Percentiles rank a stretch among this genome's conserved stretches.
These are phyloP conservation scores for Penicillium sclerotigenum DNA, from an alignment of 2,329 filamentous ascomycete species.

Conservation along the genomic window DNA sequence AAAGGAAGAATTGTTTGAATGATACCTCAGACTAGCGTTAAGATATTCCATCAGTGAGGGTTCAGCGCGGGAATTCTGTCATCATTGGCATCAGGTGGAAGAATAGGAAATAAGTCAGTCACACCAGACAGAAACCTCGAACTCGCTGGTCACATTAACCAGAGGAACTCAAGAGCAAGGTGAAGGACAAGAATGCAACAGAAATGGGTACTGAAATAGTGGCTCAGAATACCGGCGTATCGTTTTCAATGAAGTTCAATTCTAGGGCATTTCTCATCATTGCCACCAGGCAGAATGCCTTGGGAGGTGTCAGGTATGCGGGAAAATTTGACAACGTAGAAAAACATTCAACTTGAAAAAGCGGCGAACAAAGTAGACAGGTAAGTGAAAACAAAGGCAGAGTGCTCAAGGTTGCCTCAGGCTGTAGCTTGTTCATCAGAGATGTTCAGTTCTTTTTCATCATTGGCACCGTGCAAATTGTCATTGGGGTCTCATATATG, in stretches of 20 bases:
- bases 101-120: background rate
- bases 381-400: no score
- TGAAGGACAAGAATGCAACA: background rate
- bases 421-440: no score
- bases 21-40: background rate
- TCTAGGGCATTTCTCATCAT: background rate
- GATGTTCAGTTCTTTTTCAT: no score
- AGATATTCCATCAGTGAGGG: background rate
- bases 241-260: background rate
- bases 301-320: background rate
- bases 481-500: no score
- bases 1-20: background rate
- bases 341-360: background rate
- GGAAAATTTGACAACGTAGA: background rate
- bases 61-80: background rate
- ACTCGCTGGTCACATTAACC: background rate
- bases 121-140: background rate
- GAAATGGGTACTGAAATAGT: background rate
- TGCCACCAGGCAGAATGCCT: background rate
- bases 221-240: background rate
- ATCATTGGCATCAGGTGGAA: background rate
- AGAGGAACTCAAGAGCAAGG: background rate
- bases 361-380: no score
- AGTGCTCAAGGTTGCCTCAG: no score
- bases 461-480: no score